These are phyloP conservation scores for Capsicum pubescens DNA, from an alignment of 257 asterid genomes.

Conservation along the genomic window DNA sequence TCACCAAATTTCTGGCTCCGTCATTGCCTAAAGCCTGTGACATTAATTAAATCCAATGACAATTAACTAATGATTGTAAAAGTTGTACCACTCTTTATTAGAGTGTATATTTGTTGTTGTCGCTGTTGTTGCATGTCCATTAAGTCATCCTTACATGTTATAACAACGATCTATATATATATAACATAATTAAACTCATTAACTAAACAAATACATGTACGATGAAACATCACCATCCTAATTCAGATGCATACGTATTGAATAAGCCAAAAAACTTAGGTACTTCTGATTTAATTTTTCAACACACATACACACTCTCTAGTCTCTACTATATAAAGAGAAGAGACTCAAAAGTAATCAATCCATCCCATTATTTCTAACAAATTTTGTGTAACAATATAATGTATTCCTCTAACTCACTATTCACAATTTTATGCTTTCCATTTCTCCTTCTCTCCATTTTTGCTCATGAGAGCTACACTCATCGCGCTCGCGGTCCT, in stretches of 20 bases:
- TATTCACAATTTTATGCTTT: neutral
- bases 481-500: neutral
- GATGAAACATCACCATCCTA: conserved; percentile 15
- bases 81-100: no score
- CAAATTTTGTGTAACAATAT: neutral
- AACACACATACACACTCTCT: neutral
- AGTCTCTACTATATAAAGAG: neutral
- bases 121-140: no score
- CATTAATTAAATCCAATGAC: no score
- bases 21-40: no score
- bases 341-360: neutral
- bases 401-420: neutral
- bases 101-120: no score
- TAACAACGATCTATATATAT: no score
- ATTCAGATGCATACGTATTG: neutral
- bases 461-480: neutral
- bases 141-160: no score
- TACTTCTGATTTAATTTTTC: neutral
- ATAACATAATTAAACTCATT: no score
- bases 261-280: neutral
- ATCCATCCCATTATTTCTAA: neutral
- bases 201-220: neutral
- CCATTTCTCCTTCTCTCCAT: conserved; percentile 15
- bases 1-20: no score
- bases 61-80: no score